Evolutionary conservation across 2,329 filamentous ascomycete species (phyloP).

Genomic region (Lecanicillium sp.): DNA sequence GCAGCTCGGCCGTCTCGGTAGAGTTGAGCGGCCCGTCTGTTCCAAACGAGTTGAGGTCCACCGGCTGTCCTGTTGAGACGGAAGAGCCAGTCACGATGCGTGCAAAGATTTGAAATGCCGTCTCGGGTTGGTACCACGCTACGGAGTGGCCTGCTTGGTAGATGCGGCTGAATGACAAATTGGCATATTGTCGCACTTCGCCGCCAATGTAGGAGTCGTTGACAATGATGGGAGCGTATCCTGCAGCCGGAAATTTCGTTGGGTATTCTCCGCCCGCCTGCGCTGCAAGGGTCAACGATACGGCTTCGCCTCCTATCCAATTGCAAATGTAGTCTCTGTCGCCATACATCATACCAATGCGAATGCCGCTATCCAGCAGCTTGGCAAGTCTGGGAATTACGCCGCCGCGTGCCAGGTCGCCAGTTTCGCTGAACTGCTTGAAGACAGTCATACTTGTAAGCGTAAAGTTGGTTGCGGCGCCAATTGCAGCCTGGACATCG

Average conservation of each 20-base stretch:
- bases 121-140: conserved; percentile 52
- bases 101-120: conserved; percentile 50
- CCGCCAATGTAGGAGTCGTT: conserved; percentile 63
- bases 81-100: conserved; percentile 49
- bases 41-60: conserved; percentile 43
- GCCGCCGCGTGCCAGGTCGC: conserved; percentile 56
- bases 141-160: conserved; percentile 60
- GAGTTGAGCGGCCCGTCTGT: conserved; percentile 51
- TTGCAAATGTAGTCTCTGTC: conserved; percentile 58
- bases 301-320: conserved; percentile 66
- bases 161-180: conserved; percentile 59
- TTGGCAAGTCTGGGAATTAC: conserved; percentile 50
- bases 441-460: conserved; percentile 37
- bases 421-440: conserved; percentile 37
- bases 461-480: conserved; percentile 54
- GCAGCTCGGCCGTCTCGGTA: conserved; percentile 45
- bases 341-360: conserved; percentile 64
- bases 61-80: conserved; percentile 43
- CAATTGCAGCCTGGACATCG: conserved; percentile 48
- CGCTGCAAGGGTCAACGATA: conserved; percentile 54
- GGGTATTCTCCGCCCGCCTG: conserved; percentile 38
- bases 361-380: conserved; percentile 54
- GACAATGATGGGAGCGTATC: conserved; percentile 64
- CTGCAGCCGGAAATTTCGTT: conserved; percentile 51
- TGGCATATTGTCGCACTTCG: conserved; percentile 67